These are phyloP conservation scores for Clonostachys rosea DNA, from an alignment of 2,329 filamentous ascomycete species.

Conservation along the genomic window DNA sequence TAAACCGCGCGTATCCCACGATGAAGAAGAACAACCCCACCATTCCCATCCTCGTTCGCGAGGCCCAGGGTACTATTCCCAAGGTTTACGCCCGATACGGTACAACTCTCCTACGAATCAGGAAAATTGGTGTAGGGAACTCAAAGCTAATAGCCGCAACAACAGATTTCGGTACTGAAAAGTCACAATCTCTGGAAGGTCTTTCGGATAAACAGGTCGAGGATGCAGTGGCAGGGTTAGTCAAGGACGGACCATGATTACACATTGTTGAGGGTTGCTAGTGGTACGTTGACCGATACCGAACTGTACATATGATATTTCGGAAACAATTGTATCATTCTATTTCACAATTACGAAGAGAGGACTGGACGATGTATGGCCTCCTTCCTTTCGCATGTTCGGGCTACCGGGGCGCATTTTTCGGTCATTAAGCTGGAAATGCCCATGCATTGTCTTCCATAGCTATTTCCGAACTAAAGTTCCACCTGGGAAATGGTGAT, in stretches of 20 bases:
- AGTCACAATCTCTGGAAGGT: conserved; percentile 52
- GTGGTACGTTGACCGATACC: background rate
- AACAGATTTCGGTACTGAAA: conserved; percentile 52
- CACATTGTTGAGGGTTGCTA: background rate
- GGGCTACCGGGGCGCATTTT: background rate
- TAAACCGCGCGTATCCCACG: conserved; percentile 86
- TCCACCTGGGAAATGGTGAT: no score
- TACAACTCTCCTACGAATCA: conserved; percentile 27
- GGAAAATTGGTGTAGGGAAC: background rate
- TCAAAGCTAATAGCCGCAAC: background rate
- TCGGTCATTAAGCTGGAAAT: background rate
- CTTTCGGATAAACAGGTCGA: conserved; percentile 58
- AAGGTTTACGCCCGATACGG: conserved; percentile 91
- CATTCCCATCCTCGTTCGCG: conserved; percentile 90
- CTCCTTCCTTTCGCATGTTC: background rate
- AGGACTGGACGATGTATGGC: conserved; percentile 6
- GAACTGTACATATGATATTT: background rate
- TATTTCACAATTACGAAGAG: background rate
- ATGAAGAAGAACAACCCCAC: conserved; percentile 99
- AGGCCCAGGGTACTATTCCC: conserved; percentile 79
- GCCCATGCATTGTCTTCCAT: no score
- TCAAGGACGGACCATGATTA: conserved; percentile 27
- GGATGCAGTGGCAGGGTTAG: conserved; percentile 49
- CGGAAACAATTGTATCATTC: background rate
- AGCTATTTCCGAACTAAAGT: no score